Percentiles rank a stretch among this genome's conserved stretches.
These are phyloP conservation scores for Lentinula guzmanii DNA, from an alignment of 768 basidiomycete genomes.

Conservation along the genomic window DNA sequence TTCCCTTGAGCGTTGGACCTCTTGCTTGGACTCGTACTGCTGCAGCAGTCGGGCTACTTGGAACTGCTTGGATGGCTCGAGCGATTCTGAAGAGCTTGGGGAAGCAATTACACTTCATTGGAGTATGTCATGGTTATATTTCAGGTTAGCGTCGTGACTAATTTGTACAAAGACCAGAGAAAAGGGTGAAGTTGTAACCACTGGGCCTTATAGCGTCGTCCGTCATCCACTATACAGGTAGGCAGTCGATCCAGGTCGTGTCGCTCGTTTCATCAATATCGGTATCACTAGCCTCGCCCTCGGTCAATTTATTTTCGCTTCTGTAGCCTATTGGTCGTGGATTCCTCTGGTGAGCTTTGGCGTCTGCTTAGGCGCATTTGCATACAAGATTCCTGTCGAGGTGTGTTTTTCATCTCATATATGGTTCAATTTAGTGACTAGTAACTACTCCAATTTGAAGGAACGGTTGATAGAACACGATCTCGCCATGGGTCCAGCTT, in stretches of 20 bases:
- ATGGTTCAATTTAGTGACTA: neutral
- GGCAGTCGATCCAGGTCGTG: slow-evolving; percentile 2
- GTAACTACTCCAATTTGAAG: slow-evolving; percentile 15
- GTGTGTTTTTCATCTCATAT: slow-evolving; percentile 9
- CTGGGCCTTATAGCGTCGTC: slow-evolving; percentile 28
- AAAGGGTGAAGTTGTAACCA: slow-evolving; percentile 20
- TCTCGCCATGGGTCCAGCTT: slow-evolving; percentile 16
- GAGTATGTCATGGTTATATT: slow-evolving; percentile 13
- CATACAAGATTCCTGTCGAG: slow-evolving; percentile 27
- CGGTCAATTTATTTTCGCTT: slow-evolving; percentile 16
- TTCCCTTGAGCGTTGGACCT: slow-evolving; percentile 14
- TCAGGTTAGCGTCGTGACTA: neutral
- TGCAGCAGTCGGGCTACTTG: slow-evolving; percentile 17
- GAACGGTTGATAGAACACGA: slow-evolving; percentile 23
- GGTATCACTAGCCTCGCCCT: slow-evolving; percentile 12
- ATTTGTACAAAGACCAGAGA: slow-evolving; percentile 11
- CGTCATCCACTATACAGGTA: slow-evolving; percentile 31
- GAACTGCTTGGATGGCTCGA: slow-evolving; percentile 10
- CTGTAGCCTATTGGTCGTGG: slow-evolving; percentile 28
- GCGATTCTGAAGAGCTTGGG: slow-evolving; percentile 15
- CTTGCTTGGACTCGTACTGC: slow-evolving; percentile 19
- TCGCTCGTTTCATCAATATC: neutral
- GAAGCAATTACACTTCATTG: slow-evolving; percentile 24
- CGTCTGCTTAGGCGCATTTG: slow-evolving; percentile 18
- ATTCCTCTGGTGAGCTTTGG: slow-evolving; percentile 21